Conservation (phyloP, 768 basidiomycete genomes). For the Mycena vitilis region DNA sequence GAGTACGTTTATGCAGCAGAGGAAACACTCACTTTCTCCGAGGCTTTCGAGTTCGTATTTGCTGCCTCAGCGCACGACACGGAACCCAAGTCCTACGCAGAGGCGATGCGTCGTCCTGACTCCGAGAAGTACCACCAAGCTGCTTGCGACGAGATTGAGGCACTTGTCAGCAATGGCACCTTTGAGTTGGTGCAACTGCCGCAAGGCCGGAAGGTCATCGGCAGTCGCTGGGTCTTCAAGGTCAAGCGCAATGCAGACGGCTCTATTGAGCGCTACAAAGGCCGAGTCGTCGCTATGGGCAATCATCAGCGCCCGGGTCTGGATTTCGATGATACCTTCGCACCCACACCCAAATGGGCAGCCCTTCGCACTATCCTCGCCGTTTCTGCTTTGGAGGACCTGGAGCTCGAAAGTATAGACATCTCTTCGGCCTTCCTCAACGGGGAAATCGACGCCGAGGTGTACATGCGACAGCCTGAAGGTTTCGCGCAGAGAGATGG, state of each 20-base stretch:
- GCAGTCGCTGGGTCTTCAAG: no score
- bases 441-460: slow-evolving; percentile 43
- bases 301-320: slow-evolving; percentile 44
- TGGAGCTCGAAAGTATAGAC: slow-evolving; percentile 43
- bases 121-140: slow-evolving; percentile 42
- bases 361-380: slow-evolving; percentile 39
- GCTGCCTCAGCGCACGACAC: slow-evolving; percentile 20
- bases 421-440: slow-evolving; percentile 45
- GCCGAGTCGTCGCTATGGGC: no score
- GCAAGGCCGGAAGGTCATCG: slow-evolving; percentile 36
- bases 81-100: slow-evolving; percentile 36
- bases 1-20: slow-evolving; percentile 14
- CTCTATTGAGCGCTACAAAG: no score
- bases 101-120: slow-evolving; percentile 37
- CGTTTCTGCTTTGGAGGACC: slow-evolving; percentile 43
- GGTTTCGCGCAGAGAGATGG: slow-evolving; percentile 38
- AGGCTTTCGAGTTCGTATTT: slow-evolving; percentile 6
- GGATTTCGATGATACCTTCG: slow-evolving; percentile 36
- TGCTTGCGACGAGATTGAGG: slow-evolving; percentile 43
- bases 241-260: no score
- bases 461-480: slow-evolving; percentile 49
- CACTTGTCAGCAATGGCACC: slow-evolving; percentile 42
- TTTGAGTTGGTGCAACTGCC: slow-evolving; percentile 53
- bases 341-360: slow-evolving; percentile 39
- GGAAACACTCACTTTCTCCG: neutral